Percentiles rank a stretch among this genome's conserved stretches.
phyloP scores from a whole-genome alignment of 1,139 yeast genomes.

The Kodamaea suecica region DNA sequence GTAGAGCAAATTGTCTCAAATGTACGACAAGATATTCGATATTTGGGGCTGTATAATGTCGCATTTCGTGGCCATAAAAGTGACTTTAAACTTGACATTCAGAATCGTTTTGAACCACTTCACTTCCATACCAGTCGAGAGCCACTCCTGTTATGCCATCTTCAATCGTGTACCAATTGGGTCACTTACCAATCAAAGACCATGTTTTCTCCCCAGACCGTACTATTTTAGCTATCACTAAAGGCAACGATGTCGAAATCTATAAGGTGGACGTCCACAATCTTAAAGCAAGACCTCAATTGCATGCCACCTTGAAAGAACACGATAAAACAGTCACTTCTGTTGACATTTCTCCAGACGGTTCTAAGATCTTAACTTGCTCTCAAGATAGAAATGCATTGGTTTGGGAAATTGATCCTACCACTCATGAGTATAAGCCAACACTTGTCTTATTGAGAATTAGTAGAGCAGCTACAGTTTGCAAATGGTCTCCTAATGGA shows the following conservation, averaged over 20 bases:
- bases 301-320: slow-evolving; percentile 64
- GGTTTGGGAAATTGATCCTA: slow-evolving; percentile 76
- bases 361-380: slow-evolving; percentile 84
- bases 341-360: slow-evolving; percentile 85
- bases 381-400: slow-evolving; percentile 97
- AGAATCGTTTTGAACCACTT: no score
- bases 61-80: no score
- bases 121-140: slow-evolving; percentile 28
- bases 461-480: slow-evolving; percentile 90
- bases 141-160: slow-evolving; percentile 33
- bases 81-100: no score
- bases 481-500: slow-evolving; percentile 92
- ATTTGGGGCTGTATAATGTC: no score
- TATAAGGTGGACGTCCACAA: slow-evolving; percentile 49
- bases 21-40: no score
- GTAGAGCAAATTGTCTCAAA: no score
- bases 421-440: slow-evolving; percentile 62
- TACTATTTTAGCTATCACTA: slow-evolving; percentile 74
- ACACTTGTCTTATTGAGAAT: slow-evolving; percentile 90
- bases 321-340: slow-evolving; percentile 97
- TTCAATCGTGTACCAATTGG: slow-evolving; percentile 56
- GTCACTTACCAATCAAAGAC: slow-evolving; percentile 84
- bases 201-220: slow-evolving; percentile 79
- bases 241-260: slow-evolving; percentile 71
- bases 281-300: slow-evolving; percentile 36